Percentiles rank a stretch among this genome's conserved stretches.
These are phyloP conservation scores for Hagleromyces aurorensis DNA, from an alignment of 805 yeast genomes.

Conservation along the genomic window DNA sequence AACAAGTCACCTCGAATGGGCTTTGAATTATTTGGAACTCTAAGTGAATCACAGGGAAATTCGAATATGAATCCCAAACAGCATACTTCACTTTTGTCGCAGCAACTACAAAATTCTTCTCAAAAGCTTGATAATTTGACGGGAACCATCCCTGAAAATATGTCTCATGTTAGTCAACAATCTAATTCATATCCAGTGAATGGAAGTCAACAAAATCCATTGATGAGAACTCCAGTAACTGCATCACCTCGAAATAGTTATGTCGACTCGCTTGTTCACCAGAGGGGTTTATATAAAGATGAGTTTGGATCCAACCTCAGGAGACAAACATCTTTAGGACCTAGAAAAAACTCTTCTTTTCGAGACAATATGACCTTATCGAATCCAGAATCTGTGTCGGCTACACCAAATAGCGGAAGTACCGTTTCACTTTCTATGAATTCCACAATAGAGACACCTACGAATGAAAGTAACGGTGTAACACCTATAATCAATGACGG, in stretches of 20 bases:
- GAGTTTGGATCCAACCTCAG: conserved; percentile 6
- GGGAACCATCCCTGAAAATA: neutral
- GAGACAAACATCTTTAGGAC: conserved; percentile 8
- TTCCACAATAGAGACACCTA: conserved; percentile 10
- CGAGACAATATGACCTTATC: conserved; percentile 7
- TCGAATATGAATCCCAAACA: conserved; percentile 17
- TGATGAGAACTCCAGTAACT: conserved; percentile 9
- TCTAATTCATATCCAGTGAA: neutral
- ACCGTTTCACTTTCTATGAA: conserved; percentile 9
- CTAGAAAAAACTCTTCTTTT: conserved; percentile 7
- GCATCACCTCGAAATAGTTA: conserved; percentile 24
- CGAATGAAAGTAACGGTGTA: conserved; percentile 8
- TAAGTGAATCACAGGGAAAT: conserved; percentile 10
- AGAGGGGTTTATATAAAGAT: conserved; percentile 14
- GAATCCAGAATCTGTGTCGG: conserved; percentile 4
- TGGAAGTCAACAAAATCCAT: conserved; percentile 1
- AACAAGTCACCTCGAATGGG: conserved; percentile 16
- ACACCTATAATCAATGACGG: conserved; percentile 5
- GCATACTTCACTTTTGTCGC: conserved; percentile 30
- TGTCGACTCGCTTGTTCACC: conserved; percentile 21
- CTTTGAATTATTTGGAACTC: conserved; percentile 15
- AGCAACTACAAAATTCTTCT: conserved; percentile 26
- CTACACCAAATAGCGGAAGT: conserved; percentile 5
- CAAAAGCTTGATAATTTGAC: conserved; percentile 2
- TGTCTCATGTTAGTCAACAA: conserved; percentile 3